Evolutionary conservation across 208 protist species (phyloP).

Genomic region (Crithidia acanthocephali): DNA sequence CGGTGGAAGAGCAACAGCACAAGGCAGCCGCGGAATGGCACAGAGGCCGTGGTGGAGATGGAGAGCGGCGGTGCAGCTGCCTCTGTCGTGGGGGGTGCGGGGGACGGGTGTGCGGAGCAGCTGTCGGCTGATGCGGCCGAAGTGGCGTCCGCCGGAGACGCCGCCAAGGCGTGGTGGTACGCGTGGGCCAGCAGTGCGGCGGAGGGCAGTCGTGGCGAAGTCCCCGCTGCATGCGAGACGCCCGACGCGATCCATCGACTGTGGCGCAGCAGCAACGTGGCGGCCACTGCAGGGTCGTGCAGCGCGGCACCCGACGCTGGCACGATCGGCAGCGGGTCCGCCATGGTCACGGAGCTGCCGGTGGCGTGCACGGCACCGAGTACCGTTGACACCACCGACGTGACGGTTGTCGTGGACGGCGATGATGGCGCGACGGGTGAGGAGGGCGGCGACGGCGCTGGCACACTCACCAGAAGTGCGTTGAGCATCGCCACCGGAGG

Average conservation of each 20-base stretch:
- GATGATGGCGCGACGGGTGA: too few species aligned
- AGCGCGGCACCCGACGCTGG: background rate
- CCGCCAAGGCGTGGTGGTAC: conserved; percentile 18
- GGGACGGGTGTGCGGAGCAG: too few species aligned
- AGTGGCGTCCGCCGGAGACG: too few species aligned
- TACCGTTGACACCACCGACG: background rate
- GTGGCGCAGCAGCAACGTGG: conserved; percentile 25
- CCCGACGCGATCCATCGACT: conserved; percentile 39
- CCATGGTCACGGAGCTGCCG: background rate
- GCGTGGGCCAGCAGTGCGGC: conserved; percentile 17
- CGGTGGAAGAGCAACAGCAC: conserved; percentile 57
- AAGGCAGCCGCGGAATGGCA: conserved; percentile 32
- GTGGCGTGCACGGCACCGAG: background rate
- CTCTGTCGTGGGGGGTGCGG: too few species aligned
- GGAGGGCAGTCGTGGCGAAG: conserved; percentile 21
- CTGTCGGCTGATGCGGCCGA: too few species aligned
- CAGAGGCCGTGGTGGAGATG: too few species aligned
- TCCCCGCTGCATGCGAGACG: conserved; percentile 31
- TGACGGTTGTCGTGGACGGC: background rate
- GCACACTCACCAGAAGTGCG: conserved; percentile 26
- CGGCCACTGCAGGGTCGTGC: background rate
- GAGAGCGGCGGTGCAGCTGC: too few species aligned
- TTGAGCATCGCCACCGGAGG: conserved; percentile 25
- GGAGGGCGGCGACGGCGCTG: background rate
- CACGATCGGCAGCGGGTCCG: background rate